A percentile compares a stretch with the other conserved stretches of the same genome.
These are phyloP conservation scores for Aethionema arabicum DNA, from an alignment of 345 rosid species.

Conservation along the genomic window DNA sequence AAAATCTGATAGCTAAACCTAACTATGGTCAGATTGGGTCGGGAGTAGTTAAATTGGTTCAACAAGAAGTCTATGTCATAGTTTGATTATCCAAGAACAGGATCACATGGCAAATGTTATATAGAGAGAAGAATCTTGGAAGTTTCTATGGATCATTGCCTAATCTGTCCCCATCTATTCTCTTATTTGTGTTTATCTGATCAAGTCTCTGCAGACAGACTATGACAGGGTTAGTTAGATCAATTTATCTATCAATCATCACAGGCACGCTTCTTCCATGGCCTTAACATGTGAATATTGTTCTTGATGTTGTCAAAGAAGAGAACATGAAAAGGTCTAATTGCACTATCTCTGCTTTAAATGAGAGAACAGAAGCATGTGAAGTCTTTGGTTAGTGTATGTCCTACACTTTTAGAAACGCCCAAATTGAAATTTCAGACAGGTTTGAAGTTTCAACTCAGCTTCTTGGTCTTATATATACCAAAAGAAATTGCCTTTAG, in stretches of 20 bases:
- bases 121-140: neutral
- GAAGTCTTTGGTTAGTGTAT: conserved; percentile 2
- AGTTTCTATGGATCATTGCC: conserved; percentile 6
- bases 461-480: conserved; percentile 7
- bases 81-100: too few species aligned
- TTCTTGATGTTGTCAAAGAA: conserved; percentile 9
- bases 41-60: too few species aligned
- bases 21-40: too few species aligned
- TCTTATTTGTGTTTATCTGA: neutral
- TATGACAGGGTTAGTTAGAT: conserved; percentile 7
- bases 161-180: conserved; percentile 8
- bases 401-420: conserved; percentile 25
- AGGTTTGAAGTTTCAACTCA: conserved; percentile 17
- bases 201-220: conserved; percentile 19
- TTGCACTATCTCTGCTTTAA: conserved; percentile 6
- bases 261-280: neutral
- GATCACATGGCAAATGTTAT: neutral
- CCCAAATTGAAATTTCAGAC: neutral
- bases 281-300: conserved; percentile 19
- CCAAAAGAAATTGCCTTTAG: conserved; percentile 1
- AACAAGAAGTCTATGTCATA: too few species aligned
- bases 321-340: too few species aligned
- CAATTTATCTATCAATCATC: neutral
- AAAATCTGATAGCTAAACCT: too few species aligned
- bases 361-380: conserved; percentile 21